phyloP scores from a whole-genome alignment of 768 basidiomycete genomes.

The Brasilioporus rufonigricans region DNA sequence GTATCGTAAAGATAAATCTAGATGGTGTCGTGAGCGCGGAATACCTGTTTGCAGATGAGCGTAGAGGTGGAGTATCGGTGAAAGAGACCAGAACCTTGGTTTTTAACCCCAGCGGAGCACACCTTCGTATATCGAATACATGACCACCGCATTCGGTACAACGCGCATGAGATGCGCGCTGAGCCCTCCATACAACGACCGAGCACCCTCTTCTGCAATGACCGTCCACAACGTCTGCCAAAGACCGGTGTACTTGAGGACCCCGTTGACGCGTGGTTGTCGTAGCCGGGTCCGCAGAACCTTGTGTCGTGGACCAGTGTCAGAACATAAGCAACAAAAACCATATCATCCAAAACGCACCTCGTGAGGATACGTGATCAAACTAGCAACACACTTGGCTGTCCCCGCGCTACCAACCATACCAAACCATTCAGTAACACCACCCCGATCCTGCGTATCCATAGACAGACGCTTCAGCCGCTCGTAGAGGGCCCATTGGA shows the following conservation, averaged over 20 bases:
- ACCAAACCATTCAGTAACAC: slow-evolving; percentile 65
- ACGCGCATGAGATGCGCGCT: slow-evolving; percentile 95
- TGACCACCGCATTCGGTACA: slow-evolving; percentile 94
- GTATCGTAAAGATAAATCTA: slow-evolving; percentile 17
- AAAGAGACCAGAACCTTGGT: too few species aligned
- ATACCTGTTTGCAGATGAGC: background rate
- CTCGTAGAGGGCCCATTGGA: slow-evolving; percentile 98
- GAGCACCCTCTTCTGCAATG: slow-evolving; percentile 85
- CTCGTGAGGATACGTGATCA: slow-evolving; percentile 99
- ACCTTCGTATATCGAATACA: slow-evolving; percentile 95
- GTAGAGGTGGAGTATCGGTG: background rate
- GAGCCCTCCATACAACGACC: slow-evolving; percentile 86
- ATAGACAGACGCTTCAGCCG: slow-evolving; percentile 72
- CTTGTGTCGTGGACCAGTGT: too few species aligned
- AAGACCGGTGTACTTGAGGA: slow-evolving; percentile 83
- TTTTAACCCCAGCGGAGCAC: slow-evolving; percentile 56
- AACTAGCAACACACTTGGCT: slow-evolving; percentile 89
- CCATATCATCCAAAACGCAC: slow-evolving; percentile 41
- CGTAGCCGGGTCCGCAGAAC: slow-evolving; percentile 90
- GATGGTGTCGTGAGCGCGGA: background rate
- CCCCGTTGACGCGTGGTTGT: slow-evolving; percentile 79
- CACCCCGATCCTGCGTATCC: slow-evolving; percentile 52
- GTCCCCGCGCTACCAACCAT: slow-evolving; percentile 90
- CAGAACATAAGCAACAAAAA: background rate
- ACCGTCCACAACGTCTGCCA: slow-evolving; percentile 81